phyloP scores from a whole-genome alignment of 495 filamentous ascomycete species.

The Penicillium egyptiacum region DNA sequence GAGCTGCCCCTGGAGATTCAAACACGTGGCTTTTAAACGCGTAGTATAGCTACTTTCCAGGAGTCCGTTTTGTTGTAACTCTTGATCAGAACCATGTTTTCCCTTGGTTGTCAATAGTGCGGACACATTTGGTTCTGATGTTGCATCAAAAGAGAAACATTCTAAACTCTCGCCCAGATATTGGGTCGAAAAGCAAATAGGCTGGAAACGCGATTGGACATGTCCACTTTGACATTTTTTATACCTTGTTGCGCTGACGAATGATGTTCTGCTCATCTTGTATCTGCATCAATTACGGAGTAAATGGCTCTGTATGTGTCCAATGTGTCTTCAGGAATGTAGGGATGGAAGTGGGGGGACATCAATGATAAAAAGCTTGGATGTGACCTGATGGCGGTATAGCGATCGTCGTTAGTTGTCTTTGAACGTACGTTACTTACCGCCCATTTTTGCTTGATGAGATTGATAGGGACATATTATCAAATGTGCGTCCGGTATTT shows the following conservation, averaged over 20 bases:
- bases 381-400: not conserved
- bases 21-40: not conserved
- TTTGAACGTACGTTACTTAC: not conserved
- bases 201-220: not conserved
- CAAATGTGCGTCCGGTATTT: not conserved
- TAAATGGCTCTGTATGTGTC: constrained; percentile 1
- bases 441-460: not conserved
- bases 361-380: not conserved
- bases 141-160: constrained; percentile 12
- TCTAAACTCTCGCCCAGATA: constrained; percentile 2
- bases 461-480: not conserved
- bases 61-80: not conserved
- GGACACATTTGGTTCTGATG: not conserved
- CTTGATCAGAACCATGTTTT: not conserved
- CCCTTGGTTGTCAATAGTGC: not conserved
- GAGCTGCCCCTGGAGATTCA: not conserved
- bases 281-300: not conserved
- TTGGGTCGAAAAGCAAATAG: not conserved
- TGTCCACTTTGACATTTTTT: not conserved
- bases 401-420: not conserved
- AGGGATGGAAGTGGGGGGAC: not conserved
- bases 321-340: constrained; percentile 5
- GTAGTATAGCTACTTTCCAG: not conserved
- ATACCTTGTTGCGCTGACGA: not conserved
- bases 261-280: not conserved